phyloP scores from a whole-genome alignment of 129 eudicot genomes.

The Pseudognaphalium luteoalbum region DNA sequence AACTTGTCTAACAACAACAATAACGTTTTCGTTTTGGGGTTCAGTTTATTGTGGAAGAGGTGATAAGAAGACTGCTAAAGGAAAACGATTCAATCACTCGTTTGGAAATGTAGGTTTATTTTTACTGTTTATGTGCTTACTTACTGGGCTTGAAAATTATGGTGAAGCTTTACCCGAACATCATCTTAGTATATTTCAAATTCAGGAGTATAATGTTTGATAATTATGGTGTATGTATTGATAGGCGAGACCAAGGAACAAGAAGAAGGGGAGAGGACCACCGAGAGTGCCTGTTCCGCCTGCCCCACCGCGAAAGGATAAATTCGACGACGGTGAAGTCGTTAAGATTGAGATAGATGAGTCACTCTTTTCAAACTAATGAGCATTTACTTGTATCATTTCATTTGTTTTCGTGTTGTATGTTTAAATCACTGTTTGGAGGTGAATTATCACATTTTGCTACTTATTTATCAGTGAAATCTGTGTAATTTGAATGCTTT shows the following conservation, averaged over 20 bases:
- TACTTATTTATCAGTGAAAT: not conserved
- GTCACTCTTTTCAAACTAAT: slow-evolving; percentile 42
- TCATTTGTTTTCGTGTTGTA: slow-evolving; percentile 13
- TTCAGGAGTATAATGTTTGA: not conserved
- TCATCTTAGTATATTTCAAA: not conserved
- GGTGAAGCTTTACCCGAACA: too few relatives aligned
- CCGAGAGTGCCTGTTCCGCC: slow-evolving; percentile 79
- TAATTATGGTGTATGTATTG: slow-evolving; percentile 6
- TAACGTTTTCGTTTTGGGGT: slow-evolving; percentile 18
- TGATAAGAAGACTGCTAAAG: slow-evolving; percentile 88
- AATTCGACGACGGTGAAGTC: slow-evolving; percentile 60
- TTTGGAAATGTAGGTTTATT: slow-evolving; percentile 78
- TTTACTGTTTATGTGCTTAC: too few relatives aligned
- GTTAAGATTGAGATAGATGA: slow-evolving; percentile 70
- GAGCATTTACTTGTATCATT: slow-evolving; percentile 20
- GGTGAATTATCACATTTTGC: slow-evolving; percentile 18
- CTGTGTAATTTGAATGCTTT: slow-evolving; percentile 23
- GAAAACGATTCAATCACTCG: slow-evolving; percentile 88
- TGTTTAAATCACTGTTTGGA: slow-evolving; percentile 15
- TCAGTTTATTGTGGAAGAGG: slow-evolving; percentile 88
- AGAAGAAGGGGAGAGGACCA: slow-evolving; percentile 94
- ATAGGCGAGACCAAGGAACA: slow-evolving; percentile 85
- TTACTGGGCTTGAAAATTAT: too few relatives aligned
- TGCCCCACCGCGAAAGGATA: slow-evolving; percentile 74
- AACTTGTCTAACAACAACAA: slow-evolving; percentile 4